Evolutionary conservation across 805 yeast species (phyloP).

Genomic region (Sungouiella blattae): DNA sequence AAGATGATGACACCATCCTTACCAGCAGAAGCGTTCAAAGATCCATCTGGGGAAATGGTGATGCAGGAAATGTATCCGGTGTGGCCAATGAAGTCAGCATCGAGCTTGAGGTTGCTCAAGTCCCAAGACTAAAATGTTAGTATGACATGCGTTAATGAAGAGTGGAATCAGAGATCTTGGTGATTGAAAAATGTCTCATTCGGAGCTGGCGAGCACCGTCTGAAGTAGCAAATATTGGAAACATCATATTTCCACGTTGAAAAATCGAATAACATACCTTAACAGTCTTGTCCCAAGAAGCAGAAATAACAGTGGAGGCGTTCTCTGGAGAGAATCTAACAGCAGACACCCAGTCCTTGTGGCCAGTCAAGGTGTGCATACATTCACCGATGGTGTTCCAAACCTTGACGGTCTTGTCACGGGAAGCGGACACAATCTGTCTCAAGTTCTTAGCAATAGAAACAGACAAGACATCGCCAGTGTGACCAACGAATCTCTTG

Average conservation of each 20-base stretch:
- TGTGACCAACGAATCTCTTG: constrained; percentile 97
- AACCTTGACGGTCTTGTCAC: constrained; percentile 98
- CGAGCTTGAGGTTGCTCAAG: constrained; percentile 74
- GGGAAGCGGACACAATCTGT: constrained; percentile 97
- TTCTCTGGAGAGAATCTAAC: constrained; percentile 94
- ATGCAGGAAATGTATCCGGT: constrained; percentile 96
- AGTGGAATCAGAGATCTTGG: constrained; percentile 93
- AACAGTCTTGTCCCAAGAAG: constrained; percentile 98
- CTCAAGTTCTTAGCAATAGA: constrained; percentile 95
- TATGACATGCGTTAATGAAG: constrained; percentile 20
- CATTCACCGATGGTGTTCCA: constrained; percentile 99
- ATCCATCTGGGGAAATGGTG: constrained; percentile 99
- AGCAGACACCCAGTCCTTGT: constrained; percentile 98
- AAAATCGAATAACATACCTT: constrained; percentile 72
- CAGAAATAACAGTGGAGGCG: constrained; percentile 82
- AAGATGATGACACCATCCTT: constrained; percentile 98
- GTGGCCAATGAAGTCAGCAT: constrained; percentile 98
- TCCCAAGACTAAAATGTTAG: constrained; percentile 88
- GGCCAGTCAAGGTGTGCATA: constrained; percentile 90
- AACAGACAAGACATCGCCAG: constrained; percentile 94
- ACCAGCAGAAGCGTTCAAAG: constrained; percentile 99
- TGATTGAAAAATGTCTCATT: constrained; percentile 94
- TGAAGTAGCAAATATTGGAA: constrained; percentile 97
- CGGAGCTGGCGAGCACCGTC: constrained; percentile 66
- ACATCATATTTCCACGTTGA: constrained; percentile 51